Percentiles rank a stretch among this genome's conserved stretches.
Evolutionary conservation across 306 rosid species (phyloP).

Genomic region (Vachellia pachyceras): DNA sequence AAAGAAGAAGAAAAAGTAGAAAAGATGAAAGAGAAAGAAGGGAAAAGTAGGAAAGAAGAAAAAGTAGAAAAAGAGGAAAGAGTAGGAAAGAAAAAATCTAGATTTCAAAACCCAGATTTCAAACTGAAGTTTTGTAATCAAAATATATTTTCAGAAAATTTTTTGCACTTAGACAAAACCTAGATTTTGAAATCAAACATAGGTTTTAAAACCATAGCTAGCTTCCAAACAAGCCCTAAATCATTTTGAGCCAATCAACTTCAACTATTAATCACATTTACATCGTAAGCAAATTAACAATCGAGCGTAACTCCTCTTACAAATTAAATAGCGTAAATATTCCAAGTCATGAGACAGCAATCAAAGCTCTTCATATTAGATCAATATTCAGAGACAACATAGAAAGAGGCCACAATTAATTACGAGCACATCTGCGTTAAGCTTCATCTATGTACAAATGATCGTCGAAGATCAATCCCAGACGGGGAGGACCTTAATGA

Average conservation of each 20-base stretch:
- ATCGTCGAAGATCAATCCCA: constrained; percentile 26
- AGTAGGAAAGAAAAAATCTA: too few relatives aligned
- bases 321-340: constrained; percentile 22
- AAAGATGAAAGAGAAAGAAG: too few relatives aligned
- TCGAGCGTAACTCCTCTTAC: constrained; percentile 29
- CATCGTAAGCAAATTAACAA: constrained; percentile 33
- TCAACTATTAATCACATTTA: constrained; percentile 31
- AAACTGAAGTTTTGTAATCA: too few relatives aligned
- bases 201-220: too few relatives aligned
- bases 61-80: too few relatives aligned
- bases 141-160: too few relatives aligned
- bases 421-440: constrained; percentile 32
- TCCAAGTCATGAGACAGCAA: constrained; percentile 28
- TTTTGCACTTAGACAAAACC: too few relatives aligned
- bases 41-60: too few relatives aligned
- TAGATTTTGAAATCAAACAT: too few relatives aligned
- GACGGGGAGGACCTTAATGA: background rate
- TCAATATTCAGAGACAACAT: constrained; percentile 39
- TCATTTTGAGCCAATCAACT: constrained; percentile 16
- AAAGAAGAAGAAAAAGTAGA: too few relatives aligned
- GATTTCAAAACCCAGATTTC: too few relatives aligned
- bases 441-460: constrained; percentile 43
- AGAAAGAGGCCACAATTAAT: constrained; percentile 22
- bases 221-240: too few relatives aligned
- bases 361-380: constrained; percentile 41